These are phyloP conservation scores for Pachysandra terminalis DNA, from an alignment of 164 flowering plant species.

Conservation along the genomic window DNA sequence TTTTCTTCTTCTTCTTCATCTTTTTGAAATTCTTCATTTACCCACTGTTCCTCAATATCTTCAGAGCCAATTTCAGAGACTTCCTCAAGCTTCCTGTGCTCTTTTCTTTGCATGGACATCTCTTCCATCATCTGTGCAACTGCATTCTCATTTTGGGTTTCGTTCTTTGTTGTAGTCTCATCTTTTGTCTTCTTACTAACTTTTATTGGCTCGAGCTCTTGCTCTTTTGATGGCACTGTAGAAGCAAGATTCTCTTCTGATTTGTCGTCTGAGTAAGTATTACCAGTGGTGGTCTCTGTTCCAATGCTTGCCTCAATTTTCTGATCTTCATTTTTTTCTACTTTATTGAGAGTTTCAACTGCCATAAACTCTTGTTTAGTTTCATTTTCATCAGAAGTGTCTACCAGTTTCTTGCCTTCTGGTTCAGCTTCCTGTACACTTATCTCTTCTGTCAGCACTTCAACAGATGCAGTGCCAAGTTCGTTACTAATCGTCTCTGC, in stretches of 20 bases:
- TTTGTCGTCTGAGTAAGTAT: neutral
- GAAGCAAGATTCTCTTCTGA: slow-evolving; percentile 11
- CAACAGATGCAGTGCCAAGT: neutral
- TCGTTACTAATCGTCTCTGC: neutral
- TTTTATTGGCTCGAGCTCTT: neutral
- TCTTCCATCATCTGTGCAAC: neutral
- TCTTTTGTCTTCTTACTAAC: neutral
- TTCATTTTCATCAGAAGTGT: slow-evolving; percentile 9
- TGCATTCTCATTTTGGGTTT: neutral
- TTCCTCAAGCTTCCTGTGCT: slow-evolving; percentile 3
- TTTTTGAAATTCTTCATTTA: neutral
- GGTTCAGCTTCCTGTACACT: slow-evolving; percentile 14
- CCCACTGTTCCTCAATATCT: neutral
- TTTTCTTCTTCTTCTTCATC: neutral
- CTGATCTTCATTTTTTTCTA: slow-evolving; percentile 1
- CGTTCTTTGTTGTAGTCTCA: neutral
- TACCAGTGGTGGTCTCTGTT: neutral
- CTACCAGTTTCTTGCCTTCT: slow-evolving; percentile 17
- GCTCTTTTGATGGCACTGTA: slow-evolving; percentile 2
- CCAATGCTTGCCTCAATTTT: slow-evolving; percentile 3
- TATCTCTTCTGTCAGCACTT: slow-evolving; percentile 7
- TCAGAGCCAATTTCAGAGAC: neutral
- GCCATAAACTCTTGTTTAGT: slow-evolving; percentile 6
- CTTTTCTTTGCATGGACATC: slow-evolving; percentile 3
- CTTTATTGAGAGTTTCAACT: neutral